Evolutionary conservation across 768 basidiomycete species (phyloP).

Genomic region (Agaricus subrufescens): DNA sequence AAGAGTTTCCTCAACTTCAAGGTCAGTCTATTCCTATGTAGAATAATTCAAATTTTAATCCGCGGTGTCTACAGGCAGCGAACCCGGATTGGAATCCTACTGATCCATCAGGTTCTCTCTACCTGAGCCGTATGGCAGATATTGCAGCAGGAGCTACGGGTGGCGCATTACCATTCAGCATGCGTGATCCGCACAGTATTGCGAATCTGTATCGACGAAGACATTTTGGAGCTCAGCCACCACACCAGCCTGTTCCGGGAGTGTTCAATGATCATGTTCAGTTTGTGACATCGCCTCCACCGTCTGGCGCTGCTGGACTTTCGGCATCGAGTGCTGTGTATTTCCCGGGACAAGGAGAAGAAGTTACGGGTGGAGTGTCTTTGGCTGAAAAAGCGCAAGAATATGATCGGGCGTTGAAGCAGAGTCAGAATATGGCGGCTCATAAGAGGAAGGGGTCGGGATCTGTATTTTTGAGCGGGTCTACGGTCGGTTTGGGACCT

Average conservation of each 20-base stretch:
- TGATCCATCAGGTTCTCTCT: conserved; percentile 88
- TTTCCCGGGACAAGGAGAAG: conserved; percentile 17
- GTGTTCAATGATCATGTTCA: conserved; percentile 19
- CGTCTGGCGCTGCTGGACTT: conserved; percentile 1
- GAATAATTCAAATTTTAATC: background rate
- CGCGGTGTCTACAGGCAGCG: conserved; percentile 50
- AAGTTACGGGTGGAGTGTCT: conserved; percentile 13
- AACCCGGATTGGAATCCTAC: conserved; percentile 95
- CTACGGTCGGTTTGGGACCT: conserved; percentile 19
- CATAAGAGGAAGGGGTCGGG: conserved; percentile 36
- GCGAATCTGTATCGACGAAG: conserved; percentile 12
- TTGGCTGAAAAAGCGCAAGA: conserved; percentile 57
- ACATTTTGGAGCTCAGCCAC: conserved; percentile 4
- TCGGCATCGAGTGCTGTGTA: conserved; percentile 1
- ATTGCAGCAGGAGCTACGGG: conserved; percentile 28
- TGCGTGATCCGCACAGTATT: conserved; percentile 12
- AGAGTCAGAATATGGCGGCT: conserved; percentile 57
- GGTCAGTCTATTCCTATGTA: conserved; percentile 25
- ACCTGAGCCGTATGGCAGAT: conserved; percentile 80
- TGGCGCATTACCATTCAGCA: conserved; percentile 6
- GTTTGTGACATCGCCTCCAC: conserved; percentile 25
- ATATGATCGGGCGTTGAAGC: conserved; percentile 70
- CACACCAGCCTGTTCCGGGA: conserved; percentile 2
- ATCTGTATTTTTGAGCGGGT: conserved; percentile 42
- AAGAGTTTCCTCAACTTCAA: conserved; percentile 96